Evolutionary conservation across 225 moss, liverwort and hornwort species (phyloP).

Genomic region (Pseudisothecium myosuroides): DNA sequence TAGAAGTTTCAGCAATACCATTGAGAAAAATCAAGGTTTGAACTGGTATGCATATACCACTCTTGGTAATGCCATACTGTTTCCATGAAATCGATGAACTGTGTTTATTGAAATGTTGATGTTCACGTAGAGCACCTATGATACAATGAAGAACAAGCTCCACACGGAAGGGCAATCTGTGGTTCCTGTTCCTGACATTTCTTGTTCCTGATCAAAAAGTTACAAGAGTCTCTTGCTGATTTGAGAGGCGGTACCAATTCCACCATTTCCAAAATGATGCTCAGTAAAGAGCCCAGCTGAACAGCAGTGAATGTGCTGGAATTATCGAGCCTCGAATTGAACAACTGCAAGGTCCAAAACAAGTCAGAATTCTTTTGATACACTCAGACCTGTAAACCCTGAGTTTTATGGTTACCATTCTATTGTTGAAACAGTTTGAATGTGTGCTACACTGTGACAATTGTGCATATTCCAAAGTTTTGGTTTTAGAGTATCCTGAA

Average conservation of each 20-base stretch:
- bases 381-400: neutral
- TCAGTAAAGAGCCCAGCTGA: neutral
- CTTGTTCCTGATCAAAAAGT: neutral
- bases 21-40: neutral
- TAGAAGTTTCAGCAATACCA: neutral
- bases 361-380: neutral
- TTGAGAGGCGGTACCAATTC: neutral
- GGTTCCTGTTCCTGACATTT: neutral
- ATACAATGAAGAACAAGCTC: neutral
- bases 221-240: neutral
- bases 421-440: neutral
- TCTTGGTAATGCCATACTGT: neutral
- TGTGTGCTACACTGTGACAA: neutral
- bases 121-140: neutral
- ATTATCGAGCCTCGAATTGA: conserved; percentile 13
- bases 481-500: neutral
- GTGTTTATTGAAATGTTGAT: neutral
- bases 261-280: neutral
- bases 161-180: neutral
- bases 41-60: neutral
- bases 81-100: neutral
- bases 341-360: conserved; percentile 4
- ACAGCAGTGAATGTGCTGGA: neutral
- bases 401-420: neutral
- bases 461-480: neutral